Evolutionary conservation across 2,329 filamentous ascomycete species (phyloP), one percentile per base, ranked within the genome.

Genomic region (Fonsecaea erecta): DNA sequence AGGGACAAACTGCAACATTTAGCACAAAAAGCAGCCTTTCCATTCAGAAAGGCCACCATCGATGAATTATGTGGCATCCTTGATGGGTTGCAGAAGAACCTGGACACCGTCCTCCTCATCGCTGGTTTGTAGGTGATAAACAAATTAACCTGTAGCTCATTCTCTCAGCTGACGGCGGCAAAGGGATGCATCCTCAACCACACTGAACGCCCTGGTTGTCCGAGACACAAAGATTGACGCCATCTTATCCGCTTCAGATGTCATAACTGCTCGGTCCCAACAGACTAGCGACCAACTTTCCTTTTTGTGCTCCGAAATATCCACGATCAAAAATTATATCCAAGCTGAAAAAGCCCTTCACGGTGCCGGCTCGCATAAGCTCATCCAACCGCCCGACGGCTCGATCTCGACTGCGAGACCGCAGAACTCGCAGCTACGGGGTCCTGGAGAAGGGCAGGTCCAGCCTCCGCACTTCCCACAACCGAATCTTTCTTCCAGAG

Each of bases 81-180:
- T 26, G 60, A 55, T 26, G 48, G 35, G 9, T 30, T 62, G 8
- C 60, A 62, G 37, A 24, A 54, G n/a, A 62, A 62, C 37, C 32
- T 62, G 37, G 26, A 62, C 18, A 62, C 52, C 11, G 28, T 62
- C 18, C 32, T 62, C 11, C n/a, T 18, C 35, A 62, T 62, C 26
- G 48, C 24, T 16, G 35, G 30, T 32, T 9, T 62, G 56, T 59
- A 59, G 21, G 56, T 48, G n/a, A n/a, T 16, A 7, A 34, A 12
- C 4, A 9, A n/a, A 28, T 6, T 12, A 7, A 16, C 40, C 21
- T 3, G 7, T 34, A 1, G 14, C 9, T 4, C 28, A 18, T 24
- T n/a, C 21, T 16, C 3, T 11, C 3, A 2, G 8, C 56, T 59
- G 40, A 59, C 14, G n/a, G 28, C 28, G 9, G 35, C 16, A 43